Evolutionary conservation across 331 rosid genomes (phyloP).

Genomic region (Pyrus hybrid): DNA sequence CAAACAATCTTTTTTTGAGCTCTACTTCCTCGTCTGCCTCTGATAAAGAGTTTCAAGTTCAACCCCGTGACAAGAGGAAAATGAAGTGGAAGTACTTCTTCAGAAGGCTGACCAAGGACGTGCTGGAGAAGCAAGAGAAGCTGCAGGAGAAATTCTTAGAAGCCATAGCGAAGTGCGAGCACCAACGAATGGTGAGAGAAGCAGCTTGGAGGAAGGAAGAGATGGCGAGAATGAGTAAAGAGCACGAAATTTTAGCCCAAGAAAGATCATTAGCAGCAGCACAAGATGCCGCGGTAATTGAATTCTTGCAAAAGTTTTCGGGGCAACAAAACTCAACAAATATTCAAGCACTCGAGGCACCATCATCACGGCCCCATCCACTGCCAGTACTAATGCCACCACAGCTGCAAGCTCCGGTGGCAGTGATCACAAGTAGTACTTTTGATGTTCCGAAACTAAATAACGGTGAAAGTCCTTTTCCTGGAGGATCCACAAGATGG

Average conservation of each 20-base stretch:
- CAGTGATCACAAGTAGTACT: background rate
- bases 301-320: constrained; percentile 54
- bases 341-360: background rate
- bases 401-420: background rate
- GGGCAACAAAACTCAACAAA: background rate
- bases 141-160: constrained; percentile 72
- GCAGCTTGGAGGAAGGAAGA: constrained; percentile 74
- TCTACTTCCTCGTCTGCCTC: constrained; percentile 75
- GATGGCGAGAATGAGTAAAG: constrained; percentile 48
- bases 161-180: constrained; percentile 56
- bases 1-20: constrained; percentile 27
- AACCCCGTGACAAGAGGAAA: constrained; percentile 38
- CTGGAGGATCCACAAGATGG: constrained; percentile 58
- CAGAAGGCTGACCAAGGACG: constrained; percentile 47
- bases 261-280: constrained; percentile 66
- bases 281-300: constrained; percentile 60
- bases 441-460: constrained; percentile 20
- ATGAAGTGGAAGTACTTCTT: constrained; percentile 81
- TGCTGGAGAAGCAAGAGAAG: constrained; percentile 74
- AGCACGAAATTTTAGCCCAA: constrained; percentile 58
- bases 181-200: constrained; percentile 42
- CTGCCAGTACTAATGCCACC: background rate
- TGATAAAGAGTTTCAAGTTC: constrained; percentile 61
- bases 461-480: constrained; percentile 9
- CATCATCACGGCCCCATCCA: background rate